Base-by-base conservation (phyloP, 2,329 filamentous ascomycete genomes). In the Colletotrichum plurivorum region DNA sequence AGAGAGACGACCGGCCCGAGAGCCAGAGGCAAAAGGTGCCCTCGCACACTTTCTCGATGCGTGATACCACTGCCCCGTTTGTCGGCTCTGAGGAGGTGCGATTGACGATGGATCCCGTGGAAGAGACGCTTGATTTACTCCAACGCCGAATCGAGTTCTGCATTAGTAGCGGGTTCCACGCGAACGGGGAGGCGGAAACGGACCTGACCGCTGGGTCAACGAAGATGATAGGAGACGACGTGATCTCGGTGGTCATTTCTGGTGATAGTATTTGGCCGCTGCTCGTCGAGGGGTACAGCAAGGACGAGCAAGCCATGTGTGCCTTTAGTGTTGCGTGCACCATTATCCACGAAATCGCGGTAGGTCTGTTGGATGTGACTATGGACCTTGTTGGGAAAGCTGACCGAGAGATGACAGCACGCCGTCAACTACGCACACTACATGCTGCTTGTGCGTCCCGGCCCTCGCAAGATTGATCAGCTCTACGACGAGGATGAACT, bases 341-440 rank as follows among this genome's bases (percentile, higher is more conserved):
- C 3, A 46, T 79, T 8, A 63, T 73, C 12, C 77, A 78, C 22
- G 77, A 79, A 60, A 25, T 78, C 7, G 73, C 75, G 53, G 77
- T 78, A 54, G 73, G 76, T 57, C 20, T 13, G 16, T 31, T 48
- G 2, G 5, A 25, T 25, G 22, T 25, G 22, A 25, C 49, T 2
- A 13, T n/a, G 18, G 36, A 15, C 16, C 16, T 4, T 41, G n/a
- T 2, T 43, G 43, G 15, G 9, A 43, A 16, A 20, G 10, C 46
- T 15, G 2, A 15, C 25, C 25, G 10, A 55, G 12, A 7, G n/a
- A 8, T 2, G 22, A n/a, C 43, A 69, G 66, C 66, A 69, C 31
- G 61, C 55, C 25, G 61, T 55, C 1, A 55, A 54, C 31, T 55
- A 54, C 15, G 61, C 55, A 4, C 66, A 69, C 7, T 51, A 41